phyloP scores from a whole-genome alignment of 139 green algal genomes.

The Chlorella sp. region DNA sequence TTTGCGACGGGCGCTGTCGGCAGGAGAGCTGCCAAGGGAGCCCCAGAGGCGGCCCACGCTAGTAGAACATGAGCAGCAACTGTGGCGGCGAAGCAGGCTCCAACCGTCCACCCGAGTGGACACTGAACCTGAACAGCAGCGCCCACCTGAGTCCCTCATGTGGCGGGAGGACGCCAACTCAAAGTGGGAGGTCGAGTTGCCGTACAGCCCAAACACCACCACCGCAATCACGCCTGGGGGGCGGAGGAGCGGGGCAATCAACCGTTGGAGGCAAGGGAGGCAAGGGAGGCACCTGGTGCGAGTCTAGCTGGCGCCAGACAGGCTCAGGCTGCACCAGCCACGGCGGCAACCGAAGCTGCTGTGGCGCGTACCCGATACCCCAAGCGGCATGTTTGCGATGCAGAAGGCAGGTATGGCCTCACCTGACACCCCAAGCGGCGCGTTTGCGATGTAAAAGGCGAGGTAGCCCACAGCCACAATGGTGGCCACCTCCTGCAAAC shows the following conservation, averaged over 20 bases:
- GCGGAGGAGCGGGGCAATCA: not conserved
- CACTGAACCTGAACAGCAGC: not conserved
- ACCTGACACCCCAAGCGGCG: slow-evolving; percentile 55
- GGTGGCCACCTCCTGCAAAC: slow-evolving; percentile 60
- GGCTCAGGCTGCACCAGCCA: too few relatives aligned
- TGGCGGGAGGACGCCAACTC: slow-evolving; percentile 36
- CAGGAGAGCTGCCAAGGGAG: too few relatives aligned
- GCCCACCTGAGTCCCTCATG: slow-evolving; percentile 15
- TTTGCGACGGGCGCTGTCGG: too few relatives aligned
- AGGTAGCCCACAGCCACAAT: slow-evolving; percentile 77
- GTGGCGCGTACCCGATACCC: too few relatives aligned
- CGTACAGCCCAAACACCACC: slow-evolving; percentile 83
- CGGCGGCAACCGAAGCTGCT: too few relatives aligned
- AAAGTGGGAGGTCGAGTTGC: slow-evolving; percentile 67
- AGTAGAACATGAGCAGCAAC: not conserved
- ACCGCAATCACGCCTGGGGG: slow-evolving; percentile 74
- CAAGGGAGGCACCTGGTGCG: too few relatives aligned
- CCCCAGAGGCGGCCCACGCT: too few relatives aligned
- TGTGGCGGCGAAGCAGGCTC: not conserved
- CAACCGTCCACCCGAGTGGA: not conserved
- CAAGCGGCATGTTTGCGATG: too few relatives aligned
- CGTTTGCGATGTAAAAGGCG: slow-evolving; percentile 73
- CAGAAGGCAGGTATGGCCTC: too few relatives aligned
- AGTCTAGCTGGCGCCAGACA: too few relatives aligned
- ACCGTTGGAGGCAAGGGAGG: too few relatives aligned